A percentile compares a stretch with the other conserved stretches of the same genome.
Conservation (phyloP, 306 rosid genomes). For the Albizia julibrissin region DNA sequence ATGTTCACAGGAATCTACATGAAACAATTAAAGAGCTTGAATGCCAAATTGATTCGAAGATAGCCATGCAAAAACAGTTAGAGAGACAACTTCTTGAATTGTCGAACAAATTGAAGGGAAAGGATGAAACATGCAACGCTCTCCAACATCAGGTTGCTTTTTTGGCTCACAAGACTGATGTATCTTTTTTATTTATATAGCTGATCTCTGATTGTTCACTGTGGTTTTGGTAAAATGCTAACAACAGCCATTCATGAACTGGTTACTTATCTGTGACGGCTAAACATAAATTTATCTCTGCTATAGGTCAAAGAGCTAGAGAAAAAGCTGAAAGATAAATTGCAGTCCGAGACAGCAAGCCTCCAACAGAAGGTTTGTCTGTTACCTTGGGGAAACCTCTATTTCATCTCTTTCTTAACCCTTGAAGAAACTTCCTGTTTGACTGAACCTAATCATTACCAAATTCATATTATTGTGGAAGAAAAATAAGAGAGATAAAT, state of each 20-base stretch:
- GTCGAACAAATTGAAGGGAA: conserved; percentile 65
- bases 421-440: conserved; percentile 5
- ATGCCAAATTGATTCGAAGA: conserved; percentile 69
- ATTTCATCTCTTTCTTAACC: conserved; percentile 9
- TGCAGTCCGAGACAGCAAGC: conserved; percentile 57
- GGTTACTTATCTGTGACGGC: conserved; percentile 12
- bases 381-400: conserved; percentile 14
- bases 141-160: conserved; percentile 76
- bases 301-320: conserved; percentile 79
- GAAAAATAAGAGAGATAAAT: neutral
- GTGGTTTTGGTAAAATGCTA: conserved; percentile 11
- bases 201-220: neutral
- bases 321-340: conserved; percentile 59
- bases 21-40: conserved; percentile 86
- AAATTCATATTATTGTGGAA: neutral
- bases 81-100: conserved; percentile 73
- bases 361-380: conserved; percentile 64
- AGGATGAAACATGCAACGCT: conserved; percentile 63
- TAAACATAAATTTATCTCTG: conserved; percentile 30
- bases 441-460: neutral
- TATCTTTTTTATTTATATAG: neutral
- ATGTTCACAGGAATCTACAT: conserved; percentile 54
- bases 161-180: conserved; percentile 22
- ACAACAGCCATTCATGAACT: neutral
- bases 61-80: conserved; percentile 60